Evolutionary conservation across 2,329 filamentous ascomycete species (phyloP).

Genomic region (Aspergillus novoparasiticus): DNA sequence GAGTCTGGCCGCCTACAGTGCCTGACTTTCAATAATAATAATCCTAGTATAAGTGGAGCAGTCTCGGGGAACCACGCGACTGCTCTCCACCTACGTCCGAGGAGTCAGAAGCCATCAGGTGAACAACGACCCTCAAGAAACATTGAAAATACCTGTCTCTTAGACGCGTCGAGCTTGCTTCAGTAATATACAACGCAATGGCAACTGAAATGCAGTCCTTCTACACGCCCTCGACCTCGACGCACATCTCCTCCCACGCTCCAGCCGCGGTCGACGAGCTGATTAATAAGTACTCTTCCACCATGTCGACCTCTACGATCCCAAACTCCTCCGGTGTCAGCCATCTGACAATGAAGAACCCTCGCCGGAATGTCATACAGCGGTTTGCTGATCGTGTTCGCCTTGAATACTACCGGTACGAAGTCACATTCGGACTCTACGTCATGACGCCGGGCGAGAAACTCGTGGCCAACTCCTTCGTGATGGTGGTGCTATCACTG

Average conservation of each 20-base stretch:
- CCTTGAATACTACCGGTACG: conserved; percentile 50
- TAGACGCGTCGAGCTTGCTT: background rate
- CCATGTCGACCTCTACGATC: conserved; percentile 24
- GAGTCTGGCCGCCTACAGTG: background rate
- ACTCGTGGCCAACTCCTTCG: conserved; percentile 43
- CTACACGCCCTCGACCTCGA: conserved; percentile 34
- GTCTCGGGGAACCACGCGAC: background rate
- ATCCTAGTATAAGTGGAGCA: conserved; percentile 1
- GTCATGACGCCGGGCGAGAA: conserved; percentile 49
- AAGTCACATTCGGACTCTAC: conserved; percentile 50
- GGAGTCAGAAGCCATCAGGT: background rate
- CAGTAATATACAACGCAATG: conserved; percentile 20
- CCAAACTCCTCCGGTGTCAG: conserved; percentile 14
- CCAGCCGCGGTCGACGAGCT: conserved; percentile 36
- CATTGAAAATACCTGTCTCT: background rate
- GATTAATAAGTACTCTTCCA: conserved; percentile 36
- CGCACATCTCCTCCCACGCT: conserved; percentile 33
- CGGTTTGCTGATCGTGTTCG: conserved; percentile 36
- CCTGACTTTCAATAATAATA: background rate
- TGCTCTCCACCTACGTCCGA: background rate
- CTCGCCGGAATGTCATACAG: conserved; percentile 29
- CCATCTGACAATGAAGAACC: conserved; percentile 15
- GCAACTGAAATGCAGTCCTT: conserved; percentile 38
- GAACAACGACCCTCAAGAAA: background rate
- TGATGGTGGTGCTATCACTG: conserved; percentile 38